Conservation (phyloP, 176 grass and related monocot species). For the Alopecurus myosuroides region DNA sequence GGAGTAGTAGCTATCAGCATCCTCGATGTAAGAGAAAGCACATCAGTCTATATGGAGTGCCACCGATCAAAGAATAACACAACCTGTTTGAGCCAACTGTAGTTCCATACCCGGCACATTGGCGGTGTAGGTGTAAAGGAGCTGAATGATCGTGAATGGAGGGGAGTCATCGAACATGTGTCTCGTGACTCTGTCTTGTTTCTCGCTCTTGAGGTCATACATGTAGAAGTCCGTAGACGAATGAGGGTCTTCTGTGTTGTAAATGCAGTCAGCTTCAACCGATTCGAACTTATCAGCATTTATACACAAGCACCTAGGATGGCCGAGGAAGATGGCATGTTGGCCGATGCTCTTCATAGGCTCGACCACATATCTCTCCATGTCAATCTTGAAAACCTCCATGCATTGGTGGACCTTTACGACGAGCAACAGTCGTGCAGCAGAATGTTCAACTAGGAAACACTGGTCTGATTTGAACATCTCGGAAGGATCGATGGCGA, state of each 20-base stretch:
- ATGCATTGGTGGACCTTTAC: not conserved
- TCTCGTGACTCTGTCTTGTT: not conserved
- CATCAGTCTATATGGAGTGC: too few relatives aligned
- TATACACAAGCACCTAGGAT: not conserved
- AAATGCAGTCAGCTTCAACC: not conserved
- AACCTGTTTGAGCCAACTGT: not conserved
- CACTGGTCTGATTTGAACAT: not conserved
- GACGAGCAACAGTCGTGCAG: not conserved
- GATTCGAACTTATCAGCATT: not conserved
- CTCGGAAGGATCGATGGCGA: not conserved
- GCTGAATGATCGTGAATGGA: not conserved
- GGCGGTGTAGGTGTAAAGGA: not conserved
- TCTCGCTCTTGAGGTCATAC: not conserved
- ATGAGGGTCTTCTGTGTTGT: not conserved
- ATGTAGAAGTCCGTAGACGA: not conserved
- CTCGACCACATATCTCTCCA: not conserved
- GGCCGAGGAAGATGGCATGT: not conserved
- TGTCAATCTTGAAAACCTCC: not conserved
- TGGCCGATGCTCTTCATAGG: not conserved
- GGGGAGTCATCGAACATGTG: not conserved
- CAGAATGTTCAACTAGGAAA: not conserved
- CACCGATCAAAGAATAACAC: too few relatives aligned
- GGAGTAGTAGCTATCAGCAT: not conserved
- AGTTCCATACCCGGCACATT: not conserved
- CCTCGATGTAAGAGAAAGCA: not conserved